These are phyloP conservation scores for Kappamyces sp. DNA, from an alignment of 192 early-diverging fungal genomes.

Conservation along the genomic window DNA sequence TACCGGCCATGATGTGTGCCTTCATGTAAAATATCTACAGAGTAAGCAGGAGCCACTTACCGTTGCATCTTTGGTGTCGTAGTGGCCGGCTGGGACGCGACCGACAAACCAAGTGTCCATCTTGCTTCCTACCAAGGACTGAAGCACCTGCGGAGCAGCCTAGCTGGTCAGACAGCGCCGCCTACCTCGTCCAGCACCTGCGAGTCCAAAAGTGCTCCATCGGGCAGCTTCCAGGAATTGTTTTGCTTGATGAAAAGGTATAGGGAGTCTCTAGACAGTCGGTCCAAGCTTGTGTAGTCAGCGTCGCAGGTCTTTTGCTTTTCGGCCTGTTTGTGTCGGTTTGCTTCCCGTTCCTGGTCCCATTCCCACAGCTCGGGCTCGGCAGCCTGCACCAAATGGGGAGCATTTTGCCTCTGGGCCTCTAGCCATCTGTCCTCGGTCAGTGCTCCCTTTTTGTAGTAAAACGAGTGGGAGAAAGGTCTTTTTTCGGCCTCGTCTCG, in stretches of 20 bases:
- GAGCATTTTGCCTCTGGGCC: slow-evolving; percentile 15
- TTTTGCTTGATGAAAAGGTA: too few species aligned
- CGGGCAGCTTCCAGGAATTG: too few species aligned
- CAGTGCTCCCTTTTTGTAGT: slow-evolving; percentile 72
- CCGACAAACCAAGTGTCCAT: slow-evolving; percentile 87
- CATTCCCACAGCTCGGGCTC: slow-evolving; percentile 4
- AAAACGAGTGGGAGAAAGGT: slow-evolving; percentile 59
- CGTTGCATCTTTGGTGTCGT: slow-evolving; percentile 27
- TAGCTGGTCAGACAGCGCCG: too few species aligned
- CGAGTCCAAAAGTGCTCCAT: too few species aligned
- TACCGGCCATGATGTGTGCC: slow-evolving; percentile 70
- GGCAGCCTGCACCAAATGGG: not conserved
- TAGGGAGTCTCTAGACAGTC: too few species aligned
- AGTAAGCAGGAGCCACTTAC: slow-evolving; percentile 13
- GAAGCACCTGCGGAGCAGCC: slow-evolving; percentile 8
- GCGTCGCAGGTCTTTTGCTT: slow-evolving; percentile 12
- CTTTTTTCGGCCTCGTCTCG: slow-evolving; percentile 45
- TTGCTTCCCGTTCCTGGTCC: slow-evolving; percentile 33
- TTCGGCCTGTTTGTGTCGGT: slow-evolving; percentile 22
- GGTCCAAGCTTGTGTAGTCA: too few species aligned
- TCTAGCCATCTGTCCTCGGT: slow-evolving; percentile 58
- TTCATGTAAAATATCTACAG: slow-evolving; percentile 79
- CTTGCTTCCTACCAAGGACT: slow-evolving; percentile 52
- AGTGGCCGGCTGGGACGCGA: slow-evolving; percentile 71
- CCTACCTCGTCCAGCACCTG: too few species aligned